phyloP scores from a whole-genome alignment of 345 rosid species.

The Fremontodendron californicum region DNA sequence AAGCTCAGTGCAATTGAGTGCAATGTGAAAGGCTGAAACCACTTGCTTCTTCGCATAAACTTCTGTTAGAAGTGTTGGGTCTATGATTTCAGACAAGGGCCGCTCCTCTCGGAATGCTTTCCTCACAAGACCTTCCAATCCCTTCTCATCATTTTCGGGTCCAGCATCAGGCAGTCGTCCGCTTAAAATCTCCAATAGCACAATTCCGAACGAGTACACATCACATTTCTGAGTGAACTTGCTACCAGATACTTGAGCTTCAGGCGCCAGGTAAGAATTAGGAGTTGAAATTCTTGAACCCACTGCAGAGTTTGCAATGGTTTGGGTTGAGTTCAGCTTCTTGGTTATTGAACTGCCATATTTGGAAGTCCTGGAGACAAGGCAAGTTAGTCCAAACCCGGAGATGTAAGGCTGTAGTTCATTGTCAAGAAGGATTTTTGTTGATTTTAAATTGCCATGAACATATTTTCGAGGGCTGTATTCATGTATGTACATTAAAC shows the following conservation, averaged over 20 bases:
- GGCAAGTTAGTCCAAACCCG: slow-evolving; percentile 66
- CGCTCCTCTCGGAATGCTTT: slow-evolving; percentile 60
- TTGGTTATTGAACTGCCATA: slow-evolving; percentile 38
- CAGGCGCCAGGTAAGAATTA: slow-evolving; percentile 67
- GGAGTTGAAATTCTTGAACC: slow-evolving; percentile 49
- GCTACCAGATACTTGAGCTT: slow-evolving; percentile 58
- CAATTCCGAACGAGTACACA: slow-evolving; percentile 79
- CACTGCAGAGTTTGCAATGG: slow-evolving; percentile 32
- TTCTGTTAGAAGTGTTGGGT: slow-evolving; percentile 52
- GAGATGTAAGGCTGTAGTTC: slow-evolving; percentile 79
- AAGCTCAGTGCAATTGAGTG: slow-evolving; percentile 81
- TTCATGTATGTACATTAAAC: slow-evolving; percentile 79
- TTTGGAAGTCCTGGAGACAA: slow-evolving; percentile 44
- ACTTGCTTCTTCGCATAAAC: slow-evolving; percentile 71
- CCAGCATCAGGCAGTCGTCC: slow-evolving; percentile 58
- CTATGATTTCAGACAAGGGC: slow-evolving; percentile 72
- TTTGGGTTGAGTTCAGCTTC: slow-evolving; percentile 41
- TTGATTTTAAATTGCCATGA: slow-evolving; percentile 79
- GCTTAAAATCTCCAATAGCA: slow-evolving; percentile 82
- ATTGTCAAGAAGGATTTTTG: slow-evolving; percentile 80
- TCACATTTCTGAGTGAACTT: slow-evolving; percentile 83
- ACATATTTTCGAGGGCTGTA: slow-evolving; percentile 62
- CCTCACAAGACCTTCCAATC: slow-evolving; percentile 59
- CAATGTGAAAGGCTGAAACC: slow-evolving; percentile 59
- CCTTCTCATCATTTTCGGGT: slow-evolving; percentile 59